Evolutionary conservation across 208 protist species (phyloP).

Genomic region (Acanthamoeba castellanii): DNA sequence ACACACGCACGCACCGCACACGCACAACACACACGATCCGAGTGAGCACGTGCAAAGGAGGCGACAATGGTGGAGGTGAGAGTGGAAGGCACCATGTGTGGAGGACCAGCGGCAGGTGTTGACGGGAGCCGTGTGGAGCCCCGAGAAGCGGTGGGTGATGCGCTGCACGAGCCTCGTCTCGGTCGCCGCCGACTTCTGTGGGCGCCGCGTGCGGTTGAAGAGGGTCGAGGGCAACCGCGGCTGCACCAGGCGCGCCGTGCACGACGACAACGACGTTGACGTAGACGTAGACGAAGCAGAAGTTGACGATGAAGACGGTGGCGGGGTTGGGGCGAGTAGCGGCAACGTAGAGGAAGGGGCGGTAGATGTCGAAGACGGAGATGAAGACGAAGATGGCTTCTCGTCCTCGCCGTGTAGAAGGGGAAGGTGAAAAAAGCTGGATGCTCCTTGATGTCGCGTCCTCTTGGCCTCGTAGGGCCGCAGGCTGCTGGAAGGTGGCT

Average conservation of each 20-base stretch:
- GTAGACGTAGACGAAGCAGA: neutral
- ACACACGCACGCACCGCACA: neutral
- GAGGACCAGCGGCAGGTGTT: conserved; percentile 27
- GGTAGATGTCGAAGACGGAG: neutral
- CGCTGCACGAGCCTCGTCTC: conserved; percentile 7
- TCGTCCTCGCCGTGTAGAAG: neutral
- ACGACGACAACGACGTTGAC: neutral
- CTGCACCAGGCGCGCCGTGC: neutral
- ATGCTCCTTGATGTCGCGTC: neutral
- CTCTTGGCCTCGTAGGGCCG: neutral
- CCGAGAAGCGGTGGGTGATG: neutral
- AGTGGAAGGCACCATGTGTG: neutral
- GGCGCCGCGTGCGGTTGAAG: conserved; percentile 1
- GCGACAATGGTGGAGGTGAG: neutral
- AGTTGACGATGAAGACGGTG: neutral
- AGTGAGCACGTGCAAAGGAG: neutral
- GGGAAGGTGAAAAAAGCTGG: neutral
- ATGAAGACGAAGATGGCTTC: neutral
- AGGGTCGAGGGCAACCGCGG: conserved; percentile 25
- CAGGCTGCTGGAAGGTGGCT: neutral
- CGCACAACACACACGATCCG: neutral
- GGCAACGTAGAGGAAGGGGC: neutral
- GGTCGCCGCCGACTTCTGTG: conserved; percentile 21
- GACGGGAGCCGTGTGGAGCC: neutral
- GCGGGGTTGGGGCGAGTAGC: neutral